Base-by-base conservation (phyloP, 2,329 filamentous ascomycete genomes). In the Iodosphaeria phyllophila region DNA sequence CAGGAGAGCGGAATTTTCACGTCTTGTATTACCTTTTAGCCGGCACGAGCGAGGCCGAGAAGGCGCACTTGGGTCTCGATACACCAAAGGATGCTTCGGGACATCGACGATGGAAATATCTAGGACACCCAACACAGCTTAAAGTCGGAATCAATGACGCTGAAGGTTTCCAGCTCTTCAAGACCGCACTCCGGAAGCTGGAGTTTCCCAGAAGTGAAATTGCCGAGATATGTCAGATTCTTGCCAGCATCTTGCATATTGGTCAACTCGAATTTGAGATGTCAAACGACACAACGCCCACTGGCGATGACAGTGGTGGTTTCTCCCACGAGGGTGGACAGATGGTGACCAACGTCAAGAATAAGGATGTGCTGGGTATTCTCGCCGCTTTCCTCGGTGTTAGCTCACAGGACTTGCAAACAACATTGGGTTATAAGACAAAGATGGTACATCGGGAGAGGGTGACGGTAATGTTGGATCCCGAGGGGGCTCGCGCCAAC, bases 381-480 rank as follows among this genome's bases (percentile, higher is more conserved):
- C 64, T 98, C 27, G 84, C 89, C 8, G 84, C 86, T n/a, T 98
- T 98, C 58, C 58, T 98, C 2, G 89, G 89, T 23, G 75, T 98
- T 5, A 68, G 72, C 39, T 66, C 75, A 7, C 60, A 69, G 24
- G 80, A 92, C 31, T 60, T 98, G 5, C 84, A 98, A 52, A 73
- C 67, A 19, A 92, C 82, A 16, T 59, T 98, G 29, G 82, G 84
- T 3, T 92, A 93, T 59, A 91, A 92, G 55, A 95, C 83, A 12
- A 93, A 92, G 60, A 93, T 89, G 37, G 74, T 98, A 28, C 79
- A 91, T 43, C 77, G 83, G 34, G 89, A 98, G 57, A 75, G 89
- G 27, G 89, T 98, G n/a, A 98, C 89, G 0, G 79, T 98, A 35
- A 92, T 98, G 84, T 65, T 98, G 17, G 89, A 98, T 43, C 80